Evolutionary conservation across 768 basidiomycete genomes (phyloP), one percentile per base, ranked within the genome.

Genomic region (Suillus americanus): DNA sequence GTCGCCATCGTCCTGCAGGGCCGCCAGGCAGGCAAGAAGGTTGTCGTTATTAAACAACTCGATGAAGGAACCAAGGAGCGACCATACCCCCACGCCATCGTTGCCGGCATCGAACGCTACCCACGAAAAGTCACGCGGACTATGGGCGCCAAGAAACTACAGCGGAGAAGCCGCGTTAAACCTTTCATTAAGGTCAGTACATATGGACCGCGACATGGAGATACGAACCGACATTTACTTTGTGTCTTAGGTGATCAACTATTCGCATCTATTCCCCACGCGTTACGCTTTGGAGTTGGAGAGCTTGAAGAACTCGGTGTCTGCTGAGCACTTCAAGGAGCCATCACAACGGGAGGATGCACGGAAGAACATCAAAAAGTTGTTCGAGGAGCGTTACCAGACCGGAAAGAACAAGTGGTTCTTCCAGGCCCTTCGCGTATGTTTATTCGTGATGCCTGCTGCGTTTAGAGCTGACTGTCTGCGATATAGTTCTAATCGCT

Each of bases 21-120:
- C 77, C 95, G 97, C 77, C 97, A 98, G 79, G 97, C 97, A 70
- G 97, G 97, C 76, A 95, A 94, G 85, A 99, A 99, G 86, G 97
- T 98, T 71, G 97, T 99, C 67, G 92, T 99, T 70, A 95, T 99
- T 81, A 97, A 96, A 82, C 97, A 98, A 80, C 77, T 89, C 67
- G 97, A 99, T 77, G 97, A 99, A 78, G 96, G 96, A 48, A 94
- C 91, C 71, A 98, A 98, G 82, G 94, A 95, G 71, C 86, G 94
- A 68, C 94, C 90, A 63, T 99, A 97, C 83, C 93, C 97, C 69
- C 95, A 99, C 78, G 97, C 97, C 72, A 90, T 99, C 75, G 97
- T 99, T 75, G 97, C 95, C 65, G 97, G 97, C 70, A 88, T 99
- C 77, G 97, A 99, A 84, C 89, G 95, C 71, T 98, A 97, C 88